Base-by-base conservation (phyloP, 495 filamentous ascomycete species). In the Podospora fimiseda region DNA sequence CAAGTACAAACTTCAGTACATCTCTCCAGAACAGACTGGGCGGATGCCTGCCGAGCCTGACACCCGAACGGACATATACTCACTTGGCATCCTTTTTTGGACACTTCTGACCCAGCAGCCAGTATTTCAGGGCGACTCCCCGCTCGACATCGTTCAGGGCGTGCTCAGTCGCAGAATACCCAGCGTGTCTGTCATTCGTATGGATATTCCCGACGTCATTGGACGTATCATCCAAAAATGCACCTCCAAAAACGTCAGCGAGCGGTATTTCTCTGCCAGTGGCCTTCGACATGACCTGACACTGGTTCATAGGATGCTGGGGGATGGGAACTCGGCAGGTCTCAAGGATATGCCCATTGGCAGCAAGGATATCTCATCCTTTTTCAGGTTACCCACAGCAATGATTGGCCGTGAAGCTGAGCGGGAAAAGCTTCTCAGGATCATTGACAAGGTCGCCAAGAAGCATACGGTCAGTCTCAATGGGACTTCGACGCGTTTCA, bases 11-110 rank as follows among this genome's bases (percentile, higher is more conserved):
- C 72, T 96, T 18, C 81, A 89, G 52, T 94, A 84, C 60, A 90
- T 96, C 64, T 89, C 88, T 40, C 89, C 90, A 0, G 90, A 96
- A 59, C 90, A 95, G 73, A 96, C 90, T 13, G 90, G 90, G 20
- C 82, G 90, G 14, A 85, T 94, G 80, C 86, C 88, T 2, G 89
- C 86, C 15, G 89, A 93, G 60, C 90, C 90, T 1, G 90, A 96
- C 69, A 87, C 81, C 50, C 79, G 90, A 42, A 95, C 90, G 9
- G 90, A 95, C 68, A 90, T 95, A 30, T 96, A 95, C 64, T 88
- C 87, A 2, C 74, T 95, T 2, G 90, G 90, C 11, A 78, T 94
- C 48, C 66, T 95, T 4, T 92, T 95, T 63, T 96, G 87, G 85
- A 87, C 77, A 20, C 82, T 95, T 70, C 72, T 96, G 41, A 85